These are phyloP conservation scores for Lactarius hatsudake DNA, from an alignment of 768 basidiomycete species.

Conservation along the genomic window DNA sequence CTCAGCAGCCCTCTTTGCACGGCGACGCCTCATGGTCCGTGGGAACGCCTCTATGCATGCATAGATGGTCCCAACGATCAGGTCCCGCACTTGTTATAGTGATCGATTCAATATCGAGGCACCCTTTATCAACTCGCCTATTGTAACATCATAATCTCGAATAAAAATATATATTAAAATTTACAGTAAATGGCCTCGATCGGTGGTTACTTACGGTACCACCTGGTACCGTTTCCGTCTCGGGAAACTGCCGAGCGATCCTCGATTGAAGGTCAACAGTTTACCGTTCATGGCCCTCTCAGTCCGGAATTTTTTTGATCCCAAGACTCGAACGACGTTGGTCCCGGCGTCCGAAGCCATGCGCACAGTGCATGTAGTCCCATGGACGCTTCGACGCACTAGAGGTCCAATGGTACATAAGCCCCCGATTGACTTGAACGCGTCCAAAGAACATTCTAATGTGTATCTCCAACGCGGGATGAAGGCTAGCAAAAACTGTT, in stretches of 20 bases:
- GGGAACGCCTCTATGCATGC: neutral
- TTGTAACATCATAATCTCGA: too few species aligned
- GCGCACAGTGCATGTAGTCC: neutral
- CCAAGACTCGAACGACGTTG: neutral
- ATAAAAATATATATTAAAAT: neutral
- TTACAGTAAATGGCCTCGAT: neutral
- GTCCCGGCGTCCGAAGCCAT: neutral
- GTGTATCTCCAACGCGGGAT: neutral
- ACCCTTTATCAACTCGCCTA: neutral
- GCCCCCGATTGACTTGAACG: neutral
- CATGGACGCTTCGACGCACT: neutral
- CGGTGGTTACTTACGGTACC: too few species aligned
- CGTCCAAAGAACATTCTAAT: neutral
- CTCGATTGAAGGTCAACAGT: neutral
- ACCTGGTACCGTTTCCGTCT: neutral
- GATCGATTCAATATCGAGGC: neutral
- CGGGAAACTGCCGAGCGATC: neutral
- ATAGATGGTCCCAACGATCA: neutral
- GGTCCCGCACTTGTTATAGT: neutral
- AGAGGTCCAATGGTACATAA: neutral
- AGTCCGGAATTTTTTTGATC: neutral
- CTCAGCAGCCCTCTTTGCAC: too few species aligned
- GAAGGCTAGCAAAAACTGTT: slow-evolving; percentile 1
- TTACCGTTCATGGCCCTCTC: neutral
- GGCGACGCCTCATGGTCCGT: neutral